Evolutionary conservation across 2,329 filamentous ascomycete genomes (phyloP), one percentile per base, ranked within the genome.

Genomic region (Tolypocladium amazonense): DNA sequence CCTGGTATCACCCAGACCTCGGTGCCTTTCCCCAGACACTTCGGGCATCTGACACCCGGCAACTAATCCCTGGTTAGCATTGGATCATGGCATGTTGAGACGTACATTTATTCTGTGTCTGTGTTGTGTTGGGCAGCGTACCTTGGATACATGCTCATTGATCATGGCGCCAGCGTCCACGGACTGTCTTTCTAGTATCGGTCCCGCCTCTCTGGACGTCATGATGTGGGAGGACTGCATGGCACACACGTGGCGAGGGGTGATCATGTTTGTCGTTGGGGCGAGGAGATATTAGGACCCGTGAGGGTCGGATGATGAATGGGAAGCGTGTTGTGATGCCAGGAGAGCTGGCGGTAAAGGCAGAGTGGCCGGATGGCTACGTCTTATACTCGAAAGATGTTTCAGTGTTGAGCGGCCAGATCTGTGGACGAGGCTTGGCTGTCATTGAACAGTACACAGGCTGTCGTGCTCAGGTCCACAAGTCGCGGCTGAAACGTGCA

Each of bases 1-100:
- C 81, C 81, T 38, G 79, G 80, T 62, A 82, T 80, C 30, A 83
- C 81, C 81, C 81, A 83, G 52, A 80, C 78, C 65, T 82, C 81
- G 62, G 77, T 73, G 61, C 81, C 81, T 54, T 73, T 71, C 50
- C 71, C 67, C 57, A 75, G 74, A 64, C 81, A 83, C 5, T 75
- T 81, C 56, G 80, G 79, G 67, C 81, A 83, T 65, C 75, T 73
- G 33, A 81, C 79, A 12, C 81, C 81, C 5, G 80, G 76, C 61
- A 81, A 75, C 69, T 75, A 53, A 62, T 62, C 47, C 12, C 58
- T 57, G 33, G 58, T 61, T 12, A 65, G 45, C n/a, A 54, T 57
- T 53, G 11, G 23, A 12, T 54, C 3, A 54, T 14, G 30, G 1
- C 15, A 23, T n/a, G 8, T 25, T 11, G 20, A 18, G 37, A 35